A percentile compares a stretch with the other conserved stretches of the same genome.
These are phyloP conservation scores for Geoglossum cookeanum DNA, from an alignment of 2,329 filamentous ascomycete genomes.

Conservation along the genomic window DNA sequence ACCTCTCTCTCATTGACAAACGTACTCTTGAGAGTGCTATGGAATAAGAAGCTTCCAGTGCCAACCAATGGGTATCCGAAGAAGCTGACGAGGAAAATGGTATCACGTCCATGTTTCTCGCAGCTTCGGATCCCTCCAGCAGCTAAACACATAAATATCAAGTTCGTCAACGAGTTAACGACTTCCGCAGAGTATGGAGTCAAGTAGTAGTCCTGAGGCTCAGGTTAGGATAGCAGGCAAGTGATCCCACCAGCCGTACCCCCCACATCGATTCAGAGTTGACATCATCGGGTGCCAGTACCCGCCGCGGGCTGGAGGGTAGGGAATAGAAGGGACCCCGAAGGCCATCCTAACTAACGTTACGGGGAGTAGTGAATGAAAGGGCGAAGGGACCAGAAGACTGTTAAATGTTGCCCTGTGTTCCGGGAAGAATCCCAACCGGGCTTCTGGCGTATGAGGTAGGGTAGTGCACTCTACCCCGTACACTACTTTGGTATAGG, in stretches of 20 bases:
- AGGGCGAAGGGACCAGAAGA: neutral
- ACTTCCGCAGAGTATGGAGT: slow-evolving; percentile 61
- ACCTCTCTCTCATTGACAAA: slow-evolving; percentile 3
- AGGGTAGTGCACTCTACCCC: too few relatives aligned
- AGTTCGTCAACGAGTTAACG: slow-evolving; percentile 63
- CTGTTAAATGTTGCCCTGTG: too few relatives aligned
- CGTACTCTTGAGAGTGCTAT: slow-evolving; percentile 42
- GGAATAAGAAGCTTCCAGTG: slow-evolving; percentile 42
- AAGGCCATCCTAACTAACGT: slow-evolving; percentile 6
- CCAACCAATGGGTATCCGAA: slow-evolving; percentile 42
- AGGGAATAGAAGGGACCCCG: slow-evolving; percentile 9
- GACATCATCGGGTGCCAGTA: slow-evolving; percentile 54
- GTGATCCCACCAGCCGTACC: slow-evolving; percentile 24
- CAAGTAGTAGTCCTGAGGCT: slow-evolving; percentile 50
- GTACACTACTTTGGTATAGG: too few relatives aligned
- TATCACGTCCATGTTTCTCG: slow-evolving; percentile 49
- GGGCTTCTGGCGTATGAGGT: too few relatives aligned
- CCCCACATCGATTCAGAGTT: slow-evolving; percentile 65
- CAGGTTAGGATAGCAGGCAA: neutral
- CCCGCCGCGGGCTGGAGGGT: slow-evolving; percentile 30
- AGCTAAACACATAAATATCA: slow-evolving; percentile 63
- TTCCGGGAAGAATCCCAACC: too few relatives aligned
- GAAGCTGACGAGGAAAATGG: slow-evolving; percentile 52
- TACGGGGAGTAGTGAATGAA: neutral
- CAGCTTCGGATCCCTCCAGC: slow-evolving; percentile 58